These are phyloP conservation scores for Caryopteris hybrid DNA, from an alignment of 305 asterid species.

Conservation along the genomic window DNA sequence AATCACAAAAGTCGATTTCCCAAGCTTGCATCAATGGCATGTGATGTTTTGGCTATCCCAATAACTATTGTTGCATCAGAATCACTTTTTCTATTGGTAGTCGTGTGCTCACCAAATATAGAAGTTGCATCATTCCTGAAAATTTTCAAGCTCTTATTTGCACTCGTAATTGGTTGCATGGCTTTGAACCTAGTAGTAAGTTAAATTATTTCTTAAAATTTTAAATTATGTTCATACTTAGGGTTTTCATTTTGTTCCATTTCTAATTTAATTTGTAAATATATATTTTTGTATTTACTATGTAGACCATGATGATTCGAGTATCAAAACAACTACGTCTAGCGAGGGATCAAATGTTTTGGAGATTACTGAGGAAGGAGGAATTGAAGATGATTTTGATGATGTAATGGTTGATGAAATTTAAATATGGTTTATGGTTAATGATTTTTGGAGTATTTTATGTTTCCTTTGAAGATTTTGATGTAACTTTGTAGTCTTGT, in stretches of 20 bases:
- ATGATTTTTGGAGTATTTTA: no score
- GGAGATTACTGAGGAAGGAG: neutral
- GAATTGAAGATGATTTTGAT: no score
- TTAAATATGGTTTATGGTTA: no score
- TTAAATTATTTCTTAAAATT: neutral
- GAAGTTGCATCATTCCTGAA: neutral
- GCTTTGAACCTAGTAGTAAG: neutral
- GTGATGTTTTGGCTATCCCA: neutral
- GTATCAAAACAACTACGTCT: neutral
- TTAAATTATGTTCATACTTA: neutral
- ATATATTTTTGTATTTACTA: neutral
- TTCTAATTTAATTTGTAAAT: neutral
- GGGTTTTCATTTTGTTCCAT: neutral
- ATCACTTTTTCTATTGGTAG: neutral
- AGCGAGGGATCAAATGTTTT: neutral
- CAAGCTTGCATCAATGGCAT: neutral
- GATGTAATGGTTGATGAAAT: no score
- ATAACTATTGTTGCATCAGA: neutral
- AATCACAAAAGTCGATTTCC: neutral
- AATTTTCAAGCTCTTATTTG: neutral
- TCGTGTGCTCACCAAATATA: slow-evolving; percentile 2
- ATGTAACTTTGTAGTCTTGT: no score
- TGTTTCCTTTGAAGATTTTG: no score
- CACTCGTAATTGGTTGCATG: slow-evolving; percentile 2
- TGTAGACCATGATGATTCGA: neutral